phyloP scores from a whole-genome alignment of 495 filamentous ascomycete genomes.

The Rhizodiscina lignyota region DNA sequence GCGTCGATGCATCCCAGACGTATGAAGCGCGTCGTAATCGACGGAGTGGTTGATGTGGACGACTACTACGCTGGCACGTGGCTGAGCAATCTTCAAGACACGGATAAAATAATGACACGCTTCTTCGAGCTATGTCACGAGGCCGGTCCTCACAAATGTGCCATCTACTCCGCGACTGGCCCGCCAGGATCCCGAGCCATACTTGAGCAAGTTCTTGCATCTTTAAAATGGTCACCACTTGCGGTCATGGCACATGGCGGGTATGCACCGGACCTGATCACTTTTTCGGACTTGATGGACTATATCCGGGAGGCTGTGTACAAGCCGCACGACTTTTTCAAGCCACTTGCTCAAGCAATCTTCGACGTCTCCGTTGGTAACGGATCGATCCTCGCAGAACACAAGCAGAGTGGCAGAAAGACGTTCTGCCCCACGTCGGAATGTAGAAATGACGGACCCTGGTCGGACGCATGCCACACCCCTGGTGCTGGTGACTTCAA shows the following conservation, averaged over 20 bases:
- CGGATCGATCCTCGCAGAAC: not conserved
- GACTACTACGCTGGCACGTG: constrained; percentile 25
- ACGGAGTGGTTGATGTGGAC: constrained; percentile 8
- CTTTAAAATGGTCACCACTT: not conserved
- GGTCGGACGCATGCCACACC: not conserved
- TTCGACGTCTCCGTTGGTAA: not conserved
- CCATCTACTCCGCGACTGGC: constrained; percentile 14
- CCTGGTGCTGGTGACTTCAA: not conserved
- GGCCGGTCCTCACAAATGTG: constrained; percentile 24
- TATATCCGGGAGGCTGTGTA: not conserved
- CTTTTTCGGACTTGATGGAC: not conserved
- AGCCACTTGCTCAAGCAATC: not conserved
- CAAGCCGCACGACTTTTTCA: not conserved
- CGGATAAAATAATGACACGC: constrained; percentile 29
- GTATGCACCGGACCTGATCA: not conserved
- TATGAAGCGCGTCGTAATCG: constrained; percentile 5
- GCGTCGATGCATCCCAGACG: constrained; percentile 7
- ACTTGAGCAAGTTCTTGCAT: not conserved
- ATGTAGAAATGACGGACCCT: not conserved
- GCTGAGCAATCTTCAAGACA: constrained; percentile 28
- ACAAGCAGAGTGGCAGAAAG: not conserved
- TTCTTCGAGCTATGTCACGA: constrained; percentile 33
- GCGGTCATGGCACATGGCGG: not conserved
- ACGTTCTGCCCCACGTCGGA: not conserved
- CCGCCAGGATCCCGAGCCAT: not conserved